Base-by-base conservation (phyloP, 2,329 filamentous ascomycete species). In the Shiraia sp. region DNA sequence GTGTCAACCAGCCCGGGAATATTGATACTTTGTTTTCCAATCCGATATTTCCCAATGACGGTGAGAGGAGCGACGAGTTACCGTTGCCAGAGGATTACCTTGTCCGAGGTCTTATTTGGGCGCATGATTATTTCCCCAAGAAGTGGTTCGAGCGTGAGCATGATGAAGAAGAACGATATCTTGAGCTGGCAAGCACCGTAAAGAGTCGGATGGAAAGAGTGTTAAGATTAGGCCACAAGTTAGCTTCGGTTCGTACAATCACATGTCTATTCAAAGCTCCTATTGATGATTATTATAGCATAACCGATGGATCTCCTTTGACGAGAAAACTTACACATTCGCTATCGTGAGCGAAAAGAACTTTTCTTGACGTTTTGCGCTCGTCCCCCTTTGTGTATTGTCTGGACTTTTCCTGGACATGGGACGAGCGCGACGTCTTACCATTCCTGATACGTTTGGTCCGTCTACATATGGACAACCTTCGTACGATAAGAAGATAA, bases 11-110 rank as follows among this genome's bases (percentile, higher is more conserved):
- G 7, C 14, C 22, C 2, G 48, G 70, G 68, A 33, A 47, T 27
- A 49, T 65, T 70, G 23, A 70, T 58, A 22, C 63, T 59, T 31
- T 61, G 5, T 33, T 66, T 7, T 32, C 53, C 10, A 1, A 57
- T n/a, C 30, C 51, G 10, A 28, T 67, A 0, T 83, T 87, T 42
- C 79, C 80, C 0, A 70, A 71, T 2, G 72, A 72, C 2, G 36
- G 39, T 4, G 49, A 56, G 15, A 41, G 44, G 5, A 19, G 68
- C 1, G 61, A 74, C 0, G 74, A 73, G 1, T 72, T 76, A 1
- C 85, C 86, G 0, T 62, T 90, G 0, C 83, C 85, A 0, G 87
- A 90, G 34, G 87, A 90, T 46, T 88, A 81, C 50, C 75, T 79
- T 0, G 76, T 88, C 40, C 75, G 83, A 1, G 86, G 86, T 0